A percentile compares a stretch with the other conserved stretches of the same genome.
These are phyloP conservation scores for Cucumis hystrix DNA, from an alignment of 306 rosid species.

Conservation along the genomic window DNA sequence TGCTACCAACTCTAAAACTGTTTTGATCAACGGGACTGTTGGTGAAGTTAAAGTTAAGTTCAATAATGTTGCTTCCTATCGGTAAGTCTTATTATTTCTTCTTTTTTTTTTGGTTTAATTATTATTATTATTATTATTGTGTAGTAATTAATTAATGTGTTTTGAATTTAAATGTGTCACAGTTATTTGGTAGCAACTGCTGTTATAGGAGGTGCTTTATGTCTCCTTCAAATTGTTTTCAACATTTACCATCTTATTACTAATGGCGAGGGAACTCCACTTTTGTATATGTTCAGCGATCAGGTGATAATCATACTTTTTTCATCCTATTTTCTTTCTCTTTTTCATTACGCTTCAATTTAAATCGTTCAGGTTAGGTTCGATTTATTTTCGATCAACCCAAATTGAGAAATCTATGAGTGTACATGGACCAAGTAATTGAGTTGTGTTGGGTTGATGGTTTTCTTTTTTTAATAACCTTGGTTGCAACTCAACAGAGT, in stretches of 20 bases:
- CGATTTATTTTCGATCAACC: too few species aligned
- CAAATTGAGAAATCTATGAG: too few species aligned
- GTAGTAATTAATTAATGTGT: too few species aligned
- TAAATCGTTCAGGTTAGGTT: too few species aligned
- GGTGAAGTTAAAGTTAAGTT: neutral
- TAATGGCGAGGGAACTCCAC: neutral
- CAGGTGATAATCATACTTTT: neutral
- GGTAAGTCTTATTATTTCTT: neutral
- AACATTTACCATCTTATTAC: neutral
- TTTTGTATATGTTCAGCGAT: conserved; percentile 6
- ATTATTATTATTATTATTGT: too few species aligned
- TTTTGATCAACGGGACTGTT: neutral
- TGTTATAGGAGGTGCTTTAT: conserved; percentile 7
- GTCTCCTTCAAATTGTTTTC: conserved; percentile 1
- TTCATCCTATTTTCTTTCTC: too few species aligned
- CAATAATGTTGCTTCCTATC: neutral
- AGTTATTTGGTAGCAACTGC: conserved; percentile 8
- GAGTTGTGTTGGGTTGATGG: too few species aligned
- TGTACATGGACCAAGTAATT: too few species aligned
- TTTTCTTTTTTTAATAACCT: too few species aligned
- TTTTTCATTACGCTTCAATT: too few species aligned
- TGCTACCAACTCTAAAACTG: conserved; percentile 3
- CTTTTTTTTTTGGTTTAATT: too few species aligned
- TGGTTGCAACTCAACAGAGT: too few species aligned
- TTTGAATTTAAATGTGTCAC: neutral